A percentile compares a stretch with the other conserved stretches of the same genome.
These are phyloP conservation scores for Psidium friedrichsthalianum DNA, from an alignment of 345 rosid species.

Conservation along the genomic window DNA sequence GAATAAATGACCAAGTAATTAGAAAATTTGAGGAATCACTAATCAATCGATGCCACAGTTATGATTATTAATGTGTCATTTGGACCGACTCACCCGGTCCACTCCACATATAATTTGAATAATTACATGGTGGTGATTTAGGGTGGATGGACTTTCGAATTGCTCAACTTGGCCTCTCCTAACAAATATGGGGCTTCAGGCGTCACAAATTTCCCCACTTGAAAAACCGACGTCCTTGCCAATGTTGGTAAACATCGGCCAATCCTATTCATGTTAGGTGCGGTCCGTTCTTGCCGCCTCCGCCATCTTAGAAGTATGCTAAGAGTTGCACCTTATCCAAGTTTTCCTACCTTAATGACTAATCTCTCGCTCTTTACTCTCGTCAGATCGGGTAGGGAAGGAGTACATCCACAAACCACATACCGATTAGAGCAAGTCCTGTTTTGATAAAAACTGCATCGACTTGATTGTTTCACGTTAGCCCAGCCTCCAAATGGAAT, in stretches of 20 bases:
- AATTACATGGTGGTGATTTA: neutral
- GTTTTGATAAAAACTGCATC: neutral
- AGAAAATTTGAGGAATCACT: neutral
- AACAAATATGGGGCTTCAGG: neutral
- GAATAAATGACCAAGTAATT: neutral
- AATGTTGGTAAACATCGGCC: fast-evolving
- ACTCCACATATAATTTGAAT: neutral
- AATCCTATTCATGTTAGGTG: neutral
- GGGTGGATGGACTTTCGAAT: neutral
- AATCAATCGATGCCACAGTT: neutral
- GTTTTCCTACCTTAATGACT: fast-evolving
- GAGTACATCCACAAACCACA: neutral
- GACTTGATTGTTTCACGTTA: neutral
- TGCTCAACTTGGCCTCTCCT: neutral
- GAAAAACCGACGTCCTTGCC: neutral
- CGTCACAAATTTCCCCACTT: neutral
- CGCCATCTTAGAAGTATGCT: neutral
- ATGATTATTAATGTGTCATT: neutral
- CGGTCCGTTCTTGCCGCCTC: no score
- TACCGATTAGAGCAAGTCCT: fast-evolving
- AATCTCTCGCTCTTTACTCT: fast-evolving
- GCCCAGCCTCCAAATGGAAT: neutral
- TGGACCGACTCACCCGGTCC: neutral
- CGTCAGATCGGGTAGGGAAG: fast-evolving
- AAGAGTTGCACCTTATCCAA: neutral